Evolutionary conservation across 257 asterid species (phyloP), one percentile per base, ranked within the genome.

Genomic region (Oldenlandia corymbosa): DNA sequence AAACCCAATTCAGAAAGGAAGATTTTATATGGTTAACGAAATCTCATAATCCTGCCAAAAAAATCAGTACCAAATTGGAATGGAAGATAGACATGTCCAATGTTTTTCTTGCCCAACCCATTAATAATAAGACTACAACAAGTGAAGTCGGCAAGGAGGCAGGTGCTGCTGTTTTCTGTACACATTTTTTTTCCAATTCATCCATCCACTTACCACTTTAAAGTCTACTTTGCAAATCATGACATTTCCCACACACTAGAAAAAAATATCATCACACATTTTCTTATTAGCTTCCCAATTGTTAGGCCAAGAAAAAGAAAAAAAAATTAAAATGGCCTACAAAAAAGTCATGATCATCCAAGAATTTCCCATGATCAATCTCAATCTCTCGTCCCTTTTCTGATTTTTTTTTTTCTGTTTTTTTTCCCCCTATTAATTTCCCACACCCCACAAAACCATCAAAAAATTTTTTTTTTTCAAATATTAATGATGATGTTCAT

Each of bases 201-300:
- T 61, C 70, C 76, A 62, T 78, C 88, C 92, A 80, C 88, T 82
- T 70, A 69, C 28, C 30, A 39, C 58, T 60, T 56, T n/a, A 4
- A 55, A 75, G 87, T 85, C 93, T 71, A 69, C 66, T 48, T 55
- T 78, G 68, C 79, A 81, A 78, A 88, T 88, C 88, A 88, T 88
- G 63, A 74, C 85, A 28, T 60, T 68, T 43, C 75, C 69, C 64
- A 26, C 65, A 32, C 70, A 64, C 62, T 34, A 37, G 50, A 76
- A 69, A 45, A 53, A 28, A 36, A 56, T 34, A 4, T 34, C 39
- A 34, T 34, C 39, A 34, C 39, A 4, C 39, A 4, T 3, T 34
- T 34, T 9, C 39, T 34, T 34, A 34, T 34, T 34, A 34, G 4
- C 9, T 34, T 34, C 6, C 9, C 39, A 34, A 4, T 34, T 70